Base-by-base conservation (phyloP, 1,284 basidiomycete species). In the Apiotrichum porosum region DNA sequence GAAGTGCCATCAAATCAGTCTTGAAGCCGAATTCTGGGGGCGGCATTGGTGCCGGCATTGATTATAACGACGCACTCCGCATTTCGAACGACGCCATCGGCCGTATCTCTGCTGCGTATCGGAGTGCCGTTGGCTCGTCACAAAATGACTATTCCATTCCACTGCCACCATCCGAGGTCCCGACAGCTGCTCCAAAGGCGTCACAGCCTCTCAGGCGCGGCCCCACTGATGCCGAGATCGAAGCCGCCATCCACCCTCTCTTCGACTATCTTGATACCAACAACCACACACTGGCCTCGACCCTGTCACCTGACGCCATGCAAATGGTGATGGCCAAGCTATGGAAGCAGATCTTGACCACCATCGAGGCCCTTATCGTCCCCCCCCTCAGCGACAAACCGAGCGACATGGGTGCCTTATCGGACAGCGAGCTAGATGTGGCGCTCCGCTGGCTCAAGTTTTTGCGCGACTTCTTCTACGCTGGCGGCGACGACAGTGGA, bases 391-490 rank as follows among this genome's bases (percentile, higher is more conserved):
- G 87, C 6, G 91, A 95, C 56, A 77, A 83, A n/a, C 79, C 85
- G 9, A 91, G 90, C 46, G 85, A 88, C 48, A 88, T 97, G 89
- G 84, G 85, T 57, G 85, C 91, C 13, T 70, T 98, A 61, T 84
- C 80, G 30, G 93, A 95, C 63, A 92, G 94, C 74, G 94, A 97
- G 75, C 88, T 97, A 23, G 94, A 97, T 65, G 86, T 98, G 47
- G 94, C 93, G 10, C 92, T 97, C 77, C 95, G 93, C 68, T 98
- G 95, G 95, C 74, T 97, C 42, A 91, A 90, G 86, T 95, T 95
- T 76, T 68, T 98, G 64, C 80, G 86, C 46, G 89, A 94, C 70
- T 99, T 93, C 76, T 97, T 97, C 77, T 85, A 95, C 67, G 92
- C 90, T 10, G 86, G 83, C 32, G 95, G 95, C 8, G 88, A 95